Evolutionary conservation across 2,329 filamentous ascomycete genomes (phyloP), one percentile per base, ranked within the genome.

Genomic region (Calcarisporium arbuscula): DNA sequence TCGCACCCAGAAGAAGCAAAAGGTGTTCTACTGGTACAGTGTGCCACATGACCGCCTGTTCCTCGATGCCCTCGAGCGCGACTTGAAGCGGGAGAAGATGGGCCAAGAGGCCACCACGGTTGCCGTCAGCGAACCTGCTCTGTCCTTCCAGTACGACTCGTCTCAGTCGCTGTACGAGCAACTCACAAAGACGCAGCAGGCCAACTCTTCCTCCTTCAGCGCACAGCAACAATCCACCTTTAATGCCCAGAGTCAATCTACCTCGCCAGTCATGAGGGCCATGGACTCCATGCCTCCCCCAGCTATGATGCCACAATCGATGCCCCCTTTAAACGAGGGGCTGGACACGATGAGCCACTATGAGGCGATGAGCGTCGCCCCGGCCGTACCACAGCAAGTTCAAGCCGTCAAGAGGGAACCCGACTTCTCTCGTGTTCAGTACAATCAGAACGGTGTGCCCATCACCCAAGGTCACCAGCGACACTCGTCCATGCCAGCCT

Each of bases 21-120:
- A 98, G 72, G 92, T 98, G 47, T 98, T 98, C 57, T 98, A 96
- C 69, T 98, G 92, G 92, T 98, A 96, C 67, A 95, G 89, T 68
- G 92, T 98, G 30, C 92, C 92, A 2, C 92, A 98, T 61, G 92
- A 98, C 64, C 80, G 92, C 35, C 79, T 98, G 33, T 98, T 98
- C 67, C 81, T 98, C 49, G 92, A 98, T 67, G 92, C 92, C 25
- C 72, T 98, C 51, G 92, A 98, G 73, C 83, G 92, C 46, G 92
- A 98, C 57, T 67, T 98, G 57, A 98, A 98, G 80, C 80, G 92
- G 56, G 92, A 98, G 68, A 98, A 98, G 77, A 96, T 96, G 90
- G 83, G 85, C 47, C 92, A 98, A 65, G 92, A 98, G 66, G 87
- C 92, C 38, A 98, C 89, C 33, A 98, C 92, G 12, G 81, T 95